Evolutionary conservation across 2,329 filamentous ascomycete genomes (phyloP).

Genomic region (Metarhizium rileyi): DNA sequence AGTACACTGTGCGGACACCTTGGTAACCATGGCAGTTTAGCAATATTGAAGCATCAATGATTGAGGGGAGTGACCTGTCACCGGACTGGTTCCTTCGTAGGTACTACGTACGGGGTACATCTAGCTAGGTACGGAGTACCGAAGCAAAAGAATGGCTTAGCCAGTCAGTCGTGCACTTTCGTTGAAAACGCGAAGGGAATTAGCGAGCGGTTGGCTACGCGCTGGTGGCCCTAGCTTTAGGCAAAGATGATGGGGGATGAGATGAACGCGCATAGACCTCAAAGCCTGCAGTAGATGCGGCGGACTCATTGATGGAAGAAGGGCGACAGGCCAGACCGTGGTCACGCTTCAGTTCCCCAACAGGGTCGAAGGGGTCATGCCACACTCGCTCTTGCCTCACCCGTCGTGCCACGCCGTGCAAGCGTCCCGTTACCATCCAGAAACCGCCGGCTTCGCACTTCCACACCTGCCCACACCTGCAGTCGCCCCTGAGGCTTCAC

Average conservation of each 20-base stretch:
- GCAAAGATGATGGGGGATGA: no score
- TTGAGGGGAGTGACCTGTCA: not conserved
- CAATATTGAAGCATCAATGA: no score
- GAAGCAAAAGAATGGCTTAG: no score
- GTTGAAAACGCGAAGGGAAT: no score
- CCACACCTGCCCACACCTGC: conserved; percentile 1
- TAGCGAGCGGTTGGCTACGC: no score
- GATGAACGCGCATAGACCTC: no score
- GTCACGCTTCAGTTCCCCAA: not conserved
- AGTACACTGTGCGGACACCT: conserved; percentile 1
- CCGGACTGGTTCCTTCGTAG: not conserved
- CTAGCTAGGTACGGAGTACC: no score
- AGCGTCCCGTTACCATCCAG: not conserved
- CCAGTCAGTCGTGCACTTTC: no score
- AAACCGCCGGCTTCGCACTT: not conserved
- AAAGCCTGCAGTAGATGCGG: no score
- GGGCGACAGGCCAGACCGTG: no score
- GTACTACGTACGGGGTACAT: not conserved
- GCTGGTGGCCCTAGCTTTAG: no score
- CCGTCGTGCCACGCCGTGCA: not conserved
- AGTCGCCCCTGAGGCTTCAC: not conserved
- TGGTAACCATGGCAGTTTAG: not conserved
- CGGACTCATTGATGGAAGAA: not conserved
- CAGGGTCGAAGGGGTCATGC: not conserved
- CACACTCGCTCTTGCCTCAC: not conserved